Percentiles rank a stretch among this genome's conserved stretches.
Evolutionary conservation across 2,329 filamentous ascomycete genomes (phyloP).

Genomic region (Madurella mycetomatis): DNA sequence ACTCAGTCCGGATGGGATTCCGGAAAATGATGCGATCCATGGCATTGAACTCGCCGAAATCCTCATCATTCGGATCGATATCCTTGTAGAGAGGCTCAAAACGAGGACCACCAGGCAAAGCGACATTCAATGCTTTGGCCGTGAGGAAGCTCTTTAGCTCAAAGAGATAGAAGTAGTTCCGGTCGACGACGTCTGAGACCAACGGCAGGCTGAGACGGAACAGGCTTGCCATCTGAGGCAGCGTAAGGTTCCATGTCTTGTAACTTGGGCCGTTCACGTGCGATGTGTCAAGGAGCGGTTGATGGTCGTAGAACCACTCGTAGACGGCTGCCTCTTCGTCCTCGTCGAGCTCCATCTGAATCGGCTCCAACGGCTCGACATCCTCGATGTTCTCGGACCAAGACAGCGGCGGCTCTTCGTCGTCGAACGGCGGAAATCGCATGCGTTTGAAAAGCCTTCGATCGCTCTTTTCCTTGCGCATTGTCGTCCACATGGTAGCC

Average conservation of each 20-base stretch:
- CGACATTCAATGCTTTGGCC: slow-evolving; percentile 94
- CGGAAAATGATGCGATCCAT: slow-evolving; percentile 99
- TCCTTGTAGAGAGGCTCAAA: slow-evolving; percentile 99
- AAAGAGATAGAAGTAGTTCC: slow-evolving; percentile 98
- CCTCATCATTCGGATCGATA: slow-evolving; percentile 96
- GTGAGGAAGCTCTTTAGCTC: slow-evolving; percentile 92
- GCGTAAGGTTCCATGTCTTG: slow-evolving; percentile 86
- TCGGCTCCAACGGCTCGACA: slow-evolving; percentile 93
- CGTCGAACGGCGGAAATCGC: slow-evolving; percentile 97
- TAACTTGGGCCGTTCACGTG: slow-evolving; percentile 97
- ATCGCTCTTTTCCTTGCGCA: slow-evolving; percentile 97
- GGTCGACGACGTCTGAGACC: slow-evolving; percentile 85
- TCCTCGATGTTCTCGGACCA: slow-evolving; percentile 99
- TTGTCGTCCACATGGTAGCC: slow-evolving; percentile 99
- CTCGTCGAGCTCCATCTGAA: slow-evolving; percentile 97
- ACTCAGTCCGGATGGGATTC: slow-evolving; percentile 89
- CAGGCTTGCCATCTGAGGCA: slow-evolving; percentile 94
- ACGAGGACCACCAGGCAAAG: slow-evolving; percentile 91
- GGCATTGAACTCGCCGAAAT: slow-evolving; percentile 99
- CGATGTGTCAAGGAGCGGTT: slow-evolving; percentile 81
- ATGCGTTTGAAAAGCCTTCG: slow-evolving; percentile 95
- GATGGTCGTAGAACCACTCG: slow-evolving; percentile 97
- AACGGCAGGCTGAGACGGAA: slow-evolving; percentile 89
- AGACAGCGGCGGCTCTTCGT: slow-evolving; percentile 93
- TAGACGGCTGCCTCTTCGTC: slow-evolving; percentile 85